Evolutionary conservation across 1,139 yeast species (phyloP).

Genomic region (Pichia sp.): DNA sequence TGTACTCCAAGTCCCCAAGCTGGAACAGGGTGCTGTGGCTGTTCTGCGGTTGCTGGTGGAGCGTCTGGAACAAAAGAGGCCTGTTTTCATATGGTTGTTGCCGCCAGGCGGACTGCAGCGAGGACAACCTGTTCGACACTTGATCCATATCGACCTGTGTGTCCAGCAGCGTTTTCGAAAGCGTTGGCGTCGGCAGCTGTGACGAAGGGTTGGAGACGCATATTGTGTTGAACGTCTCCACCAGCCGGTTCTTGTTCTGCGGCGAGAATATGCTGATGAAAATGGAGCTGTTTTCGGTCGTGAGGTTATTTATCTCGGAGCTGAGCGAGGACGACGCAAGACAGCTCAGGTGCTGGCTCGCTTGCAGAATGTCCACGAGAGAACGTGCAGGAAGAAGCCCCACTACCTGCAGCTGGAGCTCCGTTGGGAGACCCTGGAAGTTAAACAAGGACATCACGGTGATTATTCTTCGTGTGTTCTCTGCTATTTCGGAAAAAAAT

Average conservation of each 20-base stretch:
- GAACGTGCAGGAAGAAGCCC: conserved; percentile 16
- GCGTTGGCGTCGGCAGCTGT: conserved; percentile 3
- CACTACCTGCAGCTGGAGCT: conserved; percentile 21
- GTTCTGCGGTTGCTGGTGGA: neutral
- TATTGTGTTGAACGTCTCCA: conserved; percentile 25
- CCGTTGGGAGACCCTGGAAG: conserved; percentile 19
- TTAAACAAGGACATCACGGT: neutral
- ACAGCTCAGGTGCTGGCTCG: conserved; percentile 12
- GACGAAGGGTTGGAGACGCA: conserved; percentile 14
- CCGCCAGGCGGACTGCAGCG: neutral
- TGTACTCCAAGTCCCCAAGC: conserved; percentile 21
- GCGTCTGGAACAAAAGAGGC: conserved; percentile 6
- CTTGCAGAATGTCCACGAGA: conserved; percentile 12
- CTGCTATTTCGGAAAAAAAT: neutral
- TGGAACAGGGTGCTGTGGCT: conserved; percentile 18
- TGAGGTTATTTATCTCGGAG: conserved; percentile 4
- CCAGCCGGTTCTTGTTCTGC: conserved; percentile 21
- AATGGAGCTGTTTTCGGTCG: conserved; percentile 10
- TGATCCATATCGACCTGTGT: conserved; percentile 14
- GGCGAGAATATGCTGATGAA: conserved; percentile 27
- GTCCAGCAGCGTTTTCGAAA: neutral
- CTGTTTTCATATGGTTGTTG: neutral
- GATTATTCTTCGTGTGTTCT: neutral
- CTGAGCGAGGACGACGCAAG: conserved; percentile 9
- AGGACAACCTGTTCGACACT: conserved; percentile 16